Evolutionary conservation across 2,329 filamentous ascomycete genomes (phyloP).

Genomic region (Penicillium thymicola): DNA sequence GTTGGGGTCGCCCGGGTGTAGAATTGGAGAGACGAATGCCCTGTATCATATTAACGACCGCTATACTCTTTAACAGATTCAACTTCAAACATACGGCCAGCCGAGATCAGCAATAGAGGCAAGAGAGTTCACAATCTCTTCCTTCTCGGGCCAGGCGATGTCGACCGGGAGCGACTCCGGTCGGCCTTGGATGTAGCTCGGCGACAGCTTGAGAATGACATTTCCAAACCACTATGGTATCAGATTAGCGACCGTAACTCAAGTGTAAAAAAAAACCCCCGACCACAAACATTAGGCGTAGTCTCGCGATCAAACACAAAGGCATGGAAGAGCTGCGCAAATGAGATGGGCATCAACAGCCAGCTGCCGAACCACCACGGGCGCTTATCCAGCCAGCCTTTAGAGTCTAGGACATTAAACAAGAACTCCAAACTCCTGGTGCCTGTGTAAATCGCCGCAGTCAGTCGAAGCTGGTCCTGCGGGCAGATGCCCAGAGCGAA

Average conservation of each 20-base stretch:
- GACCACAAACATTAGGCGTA: conserved; percentile 56
- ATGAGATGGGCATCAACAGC: conserved; percentile 73
- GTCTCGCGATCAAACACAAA: conserved; percentile 74
- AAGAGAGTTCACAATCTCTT: conserved; percentile 75
- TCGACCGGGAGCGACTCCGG: conserved; percentile 65
- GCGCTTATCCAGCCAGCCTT: conserved; percentile 63
- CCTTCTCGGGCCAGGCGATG: conserved; percentile 70
- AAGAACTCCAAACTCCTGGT: conserved; percentile 80
- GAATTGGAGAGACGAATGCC: conserved; percentile 76
- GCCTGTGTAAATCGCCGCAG: conserved; percentile 75
- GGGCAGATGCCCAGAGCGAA: conserved; percentile 76
- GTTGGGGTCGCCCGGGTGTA: conserved; percentile 69
- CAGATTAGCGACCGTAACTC: background rate
- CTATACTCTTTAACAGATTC: background rate
- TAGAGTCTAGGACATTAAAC: conserved; percentile 78
- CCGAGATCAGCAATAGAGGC: conserved; percentile 74
- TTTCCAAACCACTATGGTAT: conserved; percentile 53
- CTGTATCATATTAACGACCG: conserved; percentile 39
- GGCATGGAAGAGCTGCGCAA: conserved; percentile 72
- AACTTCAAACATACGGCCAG: conserved; percentile 66
- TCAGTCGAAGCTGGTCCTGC: conserved; percentile 68
- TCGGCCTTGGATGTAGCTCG: conserved; percentile 71
- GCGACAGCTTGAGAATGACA: conserved; percentile 68
- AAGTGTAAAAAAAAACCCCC: conserved; percentile 21
- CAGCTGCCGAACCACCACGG: conserved; percentile 86